These are phyloP conservation scores for Amesomyces nigricolor DNA, from an alignment of 2,329 filamentous ascomycete genomes.

Conservation along the genomic window DNA sequence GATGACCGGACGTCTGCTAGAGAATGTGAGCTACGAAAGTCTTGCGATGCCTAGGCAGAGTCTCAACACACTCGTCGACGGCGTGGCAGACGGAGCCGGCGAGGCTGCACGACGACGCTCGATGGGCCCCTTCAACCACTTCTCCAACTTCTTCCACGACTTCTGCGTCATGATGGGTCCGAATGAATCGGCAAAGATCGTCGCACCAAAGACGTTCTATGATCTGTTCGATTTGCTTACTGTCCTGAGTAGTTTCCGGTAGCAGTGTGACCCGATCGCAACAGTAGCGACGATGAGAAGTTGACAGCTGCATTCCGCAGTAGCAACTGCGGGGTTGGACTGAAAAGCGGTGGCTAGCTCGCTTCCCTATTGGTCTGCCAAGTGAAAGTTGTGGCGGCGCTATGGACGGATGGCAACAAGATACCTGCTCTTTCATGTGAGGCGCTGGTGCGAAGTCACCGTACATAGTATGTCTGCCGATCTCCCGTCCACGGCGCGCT, in stretches of 20 bases:
- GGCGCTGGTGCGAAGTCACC: too few species aligned
- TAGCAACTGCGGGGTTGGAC: constrained; percentile 1
- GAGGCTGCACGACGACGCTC: constrained; percentile 7
- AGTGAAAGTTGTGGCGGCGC: too few species aligned
- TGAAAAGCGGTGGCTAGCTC: constrained; percentile 8
- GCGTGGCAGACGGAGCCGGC: constrained; percentile 9
- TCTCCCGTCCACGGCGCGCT: too few species aligned
- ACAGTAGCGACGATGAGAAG: constrained; percentile 5
- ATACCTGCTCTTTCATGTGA: too few species aligned
- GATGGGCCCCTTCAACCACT: constrained; percentile 4
- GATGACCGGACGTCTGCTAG: constrained; percentile 7
- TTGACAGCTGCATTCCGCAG: constrained; percentile 1
- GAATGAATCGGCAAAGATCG: not conserved
- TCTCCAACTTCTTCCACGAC: not conserved
- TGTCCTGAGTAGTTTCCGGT: not conserved
- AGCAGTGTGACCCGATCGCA: constrained; percentile 1
- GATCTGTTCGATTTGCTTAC: not conserved
- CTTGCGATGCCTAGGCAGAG: constrained; percentile 3
- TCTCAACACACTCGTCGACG: too few species aligned
- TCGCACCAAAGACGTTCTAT: not conserved
- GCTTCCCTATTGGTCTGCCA: constrained; percentile 1
- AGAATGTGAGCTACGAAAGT: constrained; percentile 9
- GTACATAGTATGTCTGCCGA: too few species aligned
- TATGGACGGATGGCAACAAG: too few species aligned
- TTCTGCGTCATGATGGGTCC: not conserved